A percentile compares a stretch with the other conserved stretches of the same genome.
phyloP scores from a whole-genome alignment of 768 basidiomycete species.

The Mycena galericulata region DNA sequence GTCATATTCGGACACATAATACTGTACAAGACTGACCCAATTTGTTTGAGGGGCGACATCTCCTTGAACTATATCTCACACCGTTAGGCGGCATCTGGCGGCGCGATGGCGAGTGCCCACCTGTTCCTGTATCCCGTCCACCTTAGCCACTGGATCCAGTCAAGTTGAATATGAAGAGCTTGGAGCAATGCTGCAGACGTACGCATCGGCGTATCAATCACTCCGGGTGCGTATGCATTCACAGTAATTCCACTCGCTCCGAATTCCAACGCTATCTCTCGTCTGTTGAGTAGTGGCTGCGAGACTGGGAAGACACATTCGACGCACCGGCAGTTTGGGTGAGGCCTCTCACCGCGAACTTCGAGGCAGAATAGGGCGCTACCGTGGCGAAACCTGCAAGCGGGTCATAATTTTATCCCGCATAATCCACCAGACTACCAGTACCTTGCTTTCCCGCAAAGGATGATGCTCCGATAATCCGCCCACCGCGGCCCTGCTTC shows the following conservation, averaged over 20 bases:
- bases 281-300: neutral
- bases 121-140: too few species aligned
- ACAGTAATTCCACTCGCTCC: constrained; percentile 40
- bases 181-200: neutral
- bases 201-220: constrained; percentile 27
- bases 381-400: constrained; percentile 14
- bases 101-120: neutral
- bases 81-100: too few species aligned
- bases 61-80: neutral
- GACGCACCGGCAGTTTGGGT: constrained; percentile 52
- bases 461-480: constrained; percentile 54
- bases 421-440: neutral
- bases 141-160: neutral
- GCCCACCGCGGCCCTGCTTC: constrained; percentile 52
- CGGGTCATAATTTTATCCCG: neutral
- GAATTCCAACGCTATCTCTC: constrained; percentile 43
- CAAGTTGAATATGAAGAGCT: neutral
- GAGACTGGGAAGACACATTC: neutral
- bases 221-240: constrained; percentile 43
- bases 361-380: constrained; percentile 50
- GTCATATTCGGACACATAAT: neutral
- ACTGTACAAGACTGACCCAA: constrained; percentile 2
- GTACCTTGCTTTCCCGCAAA: constrained; percentile 52
- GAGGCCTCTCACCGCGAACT: constrained; percentile 57
- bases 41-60: constrained; percentile 2